These are phyloP conservation scores for Fusarium illudens DNA, from an alignment of 2,329 filamentous ascomycete species.

Conservation along the genomic window DNA sequence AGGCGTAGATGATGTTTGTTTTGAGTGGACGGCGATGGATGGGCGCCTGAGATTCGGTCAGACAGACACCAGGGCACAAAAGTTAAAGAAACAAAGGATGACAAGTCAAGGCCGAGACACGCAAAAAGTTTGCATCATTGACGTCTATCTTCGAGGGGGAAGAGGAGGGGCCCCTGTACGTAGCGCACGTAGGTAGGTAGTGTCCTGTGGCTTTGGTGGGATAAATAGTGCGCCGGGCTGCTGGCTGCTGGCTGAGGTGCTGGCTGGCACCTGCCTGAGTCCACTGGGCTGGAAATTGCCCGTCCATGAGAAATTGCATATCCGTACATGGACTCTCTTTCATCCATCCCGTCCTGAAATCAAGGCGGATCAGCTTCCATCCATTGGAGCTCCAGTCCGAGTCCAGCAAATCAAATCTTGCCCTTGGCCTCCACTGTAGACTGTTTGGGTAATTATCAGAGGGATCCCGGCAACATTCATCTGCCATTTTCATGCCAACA, in stretches of 20 bases:
- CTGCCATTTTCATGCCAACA: background rate
- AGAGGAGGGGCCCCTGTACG: background rate
- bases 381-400: background rate
- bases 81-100: background rate
- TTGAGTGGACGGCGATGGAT: background rate
- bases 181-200: background rate
- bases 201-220: background rate
- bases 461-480: background rate
- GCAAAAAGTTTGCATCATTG: background rate
- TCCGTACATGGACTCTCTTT: background rate
- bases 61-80: no score
- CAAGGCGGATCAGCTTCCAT: background rate
- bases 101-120: background rate
- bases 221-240: background rate
- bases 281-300: background rate
- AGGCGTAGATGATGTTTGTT: background rate
- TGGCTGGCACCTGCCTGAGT: no score
- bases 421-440: background rate
- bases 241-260: no score
- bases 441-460: background rate
- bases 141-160: background rate
- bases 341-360: background rate
- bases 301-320: background rate
- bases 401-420: background rate
- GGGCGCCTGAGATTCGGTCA: background rate